Percentiles rank a stretch among this genome's conserved stretches.
Evolutionary conservation across 2,329 filamentous ascomycete genomes (phyloP).

Genomic region (Botrytis hyacinthi): DNA sequence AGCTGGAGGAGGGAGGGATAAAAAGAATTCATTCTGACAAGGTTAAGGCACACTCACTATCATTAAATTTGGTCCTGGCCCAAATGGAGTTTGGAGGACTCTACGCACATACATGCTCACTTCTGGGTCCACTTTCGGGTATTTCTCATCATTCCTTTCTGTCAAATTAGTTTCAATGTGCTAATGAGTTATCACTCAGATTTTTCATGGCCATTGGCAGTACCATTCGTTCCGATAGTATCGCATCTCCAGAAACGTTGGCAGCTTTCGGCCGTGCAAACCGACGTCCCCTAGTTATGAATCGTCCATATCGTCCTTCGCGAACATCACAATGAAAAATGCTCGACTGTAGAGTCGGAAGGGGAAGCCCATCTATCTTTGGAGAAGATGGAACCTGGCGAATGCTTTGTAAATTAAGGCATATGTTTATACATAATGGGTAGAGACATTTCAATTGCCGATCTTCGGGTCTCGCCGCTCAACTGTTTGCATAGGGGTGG

Average conservation of each 20-base stretch:
- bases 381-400: background rate
- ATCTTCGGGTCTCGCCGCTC: slow-evolving; percentile 13
- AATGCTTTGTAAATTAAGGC: slow-evolving; percentile 2
- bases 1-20: background rate
- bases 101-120: slow-evolving; percentile 96
- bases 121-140: slow-evolving; percentile 96
- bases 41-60: slow-evolving; percentile 83
- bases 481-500: slow-evolving; percentile 10
- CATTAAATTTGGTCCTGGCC: slow-evolving; percentile 88
- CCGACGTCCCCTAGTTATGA: slow-evolving; percentile 68
- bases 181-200: slow-evolving; percentile 40
- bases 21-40: background rate
- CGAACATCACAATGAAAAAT: background rate
- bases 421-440: slow-evolving; percentile 5
- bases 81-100: slow-evolving; percentile 90
- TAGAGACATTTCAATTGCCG: background rate
- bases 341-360: background rate
- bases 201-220: slow-evolving; percentile 99
- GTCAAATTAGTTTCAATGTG: background rate
- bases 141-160: slow-evolving; percentile 37
- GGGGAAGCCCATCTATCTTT: background rate
- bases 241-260: slow-evolving; percentile 65
- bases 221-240: slow-evolving; percentile 82
- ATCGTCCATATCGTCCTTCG: slow-evolving; percentile 30
- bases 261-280: slow-evolving; percentile 75